Percentiles rank a stretch among this genome's conserved stretches.
Evolutionary conservation across 2,329 filamentous ascomycete species (phyloP).

Genomic region (Monosporascus sp.): DNA sequence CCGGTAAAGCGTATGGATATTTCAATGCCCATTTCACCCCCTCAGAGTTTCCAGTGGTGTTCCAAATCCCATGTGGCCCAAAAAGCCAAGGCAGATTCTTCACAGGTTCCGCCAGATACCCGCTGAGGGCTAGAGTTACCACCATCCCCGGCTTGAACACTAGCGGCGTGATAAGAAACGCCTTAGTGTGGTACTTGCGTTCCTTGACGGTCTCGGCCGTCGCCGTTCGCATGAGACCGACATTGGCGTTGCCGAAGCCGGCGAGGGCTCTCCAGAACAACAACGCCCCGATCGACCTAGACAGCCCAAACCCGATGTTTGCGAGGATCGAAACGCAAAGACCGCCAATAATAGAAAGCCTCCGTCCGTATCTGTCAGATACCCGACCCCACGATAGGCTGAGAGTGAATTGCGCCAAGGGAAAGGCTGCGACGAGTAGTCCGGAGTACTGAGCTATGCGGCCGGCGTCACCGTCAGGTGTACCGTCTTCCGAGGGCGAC

Average conservation of each 20-base stretch:
- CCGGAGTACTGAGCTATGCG: constrained; percentile 64
- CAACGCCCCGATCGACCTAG: constrained; percentile 52
- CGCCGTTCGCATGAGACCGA: constrained; percentile 70
- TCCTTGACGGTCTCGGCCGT: constrained; percentile 67
- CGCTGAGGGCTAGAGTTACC: constrained; percentile 36
- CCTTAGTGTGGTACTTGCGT: constrained; percentile 52
- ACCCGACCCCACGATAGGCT: constrained; percentile 65
- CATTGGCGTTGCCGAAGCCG: constrained; percentile 65
- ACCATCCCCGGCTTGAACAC: constrained; percentile 54
- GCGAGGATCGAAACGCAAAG: constrained; percentile 57
- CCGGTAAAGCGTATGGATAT: constrained; percentile 40
- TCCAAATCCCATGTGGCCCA: constrained; percentile 30
- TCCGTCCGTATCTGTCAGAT: constrained; percentile 51
- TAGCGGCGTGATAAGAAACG: constrained; percentile 47
- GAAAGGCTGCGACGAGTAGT: constrained; percentile 62
- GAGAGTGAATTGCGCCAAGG: constrained; percentile 63
- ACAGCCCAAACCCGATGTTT: constrained; percentile 65
- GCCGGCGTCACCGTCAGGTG: constrained; percentile 36
- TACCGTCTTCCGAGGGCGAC: constrained; percentile 25
- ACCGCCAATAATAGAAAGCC: constrained; percentile 60
- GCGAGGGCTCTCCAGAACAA: constrained; percentile 55
- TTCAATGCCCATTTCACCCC: constrained; percentile 34
- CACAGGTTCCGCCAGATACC: constrained; percentile 38
- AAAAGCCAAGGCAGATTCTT: constrained; percentile 32
- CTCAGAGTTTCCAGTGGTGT: constrained; percentile 19